phyloP scores from a whole-genome alignment of 495 filamentous ascomycete species.

The Thermothielavioides terrestris region DNA sequence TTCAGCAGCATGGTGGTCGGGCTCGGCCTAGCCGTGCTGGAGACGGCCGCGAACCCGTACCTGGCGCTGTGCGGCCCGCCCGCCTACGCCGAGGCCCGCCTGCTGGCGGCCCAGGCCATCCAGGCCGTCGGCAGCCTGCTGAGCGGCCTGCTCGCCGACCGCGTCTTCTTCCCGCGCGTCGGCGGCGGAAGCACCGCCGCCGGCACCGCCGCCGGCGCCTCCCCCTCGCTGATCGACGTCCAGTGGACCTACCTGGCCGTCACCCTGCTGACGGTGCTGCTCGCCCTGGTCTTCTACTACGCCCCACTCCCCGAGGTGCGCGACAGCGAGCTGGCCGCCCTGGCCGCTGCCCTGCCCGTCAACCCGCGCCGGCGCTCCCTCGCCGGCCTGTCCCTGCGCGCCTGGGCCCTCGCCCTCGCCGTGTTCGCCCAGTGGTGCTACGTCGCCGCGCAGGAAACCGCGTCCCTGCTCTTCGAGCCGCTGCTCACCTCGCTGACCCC shows the following conservation, averaged over 20 bases:
- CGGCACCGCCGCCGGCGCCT: background rate
- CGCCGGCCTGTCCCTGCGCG: constrained; percentile 31
- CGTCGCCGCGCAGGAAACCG: constrained; percentile 61
- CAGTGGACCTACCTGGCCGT: constrained; percentile 74
- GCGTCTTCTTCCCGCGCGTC: constrained; percentile 59
- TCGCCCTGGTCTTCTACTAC: constrained; percentile 53
- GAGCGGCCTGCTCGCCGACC: constrained; percentile 56
- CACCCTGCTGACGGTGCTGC: constrained; percentile 59
- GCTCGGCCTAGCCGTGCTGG: constrained; percentile 58
- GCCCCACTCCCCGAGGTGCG: constrained; percentile 47
- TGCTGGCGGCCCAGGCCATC: constrained; percentile 60
- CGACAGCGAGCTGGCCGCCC: constrained; percentile 41
- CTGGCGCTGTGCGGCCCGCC: constrained; percentile 47
- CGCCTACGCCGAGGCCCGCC: constrained; percentile 45
- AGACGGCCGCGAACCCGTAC: constrained; percentile 59
- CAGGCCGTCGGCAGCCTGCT: constrained; percentile 61
- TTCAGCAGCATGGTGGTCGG: constrained; percentile 63
- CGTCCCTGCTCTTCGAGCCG: constrained; percentile 55
- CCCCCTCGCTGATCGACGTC: constrained; percentile 48
- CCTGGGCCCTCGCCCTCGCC: constrained; percentile 48
- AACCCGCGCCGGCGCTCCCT: constrained; percentile 31
- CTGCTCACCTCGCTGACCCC: constrained; percentile 29
- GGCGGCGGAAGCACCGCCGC: constrained; percentile 9
- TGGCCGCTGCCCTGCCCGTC: constrained; percentile 34
- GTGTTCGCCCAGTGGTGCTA: constrained; percentile 68